phyloP scores from a whole-genome alignment of 768 basidiomycete genomes.

The Pisolithus orientalis region DNA sequence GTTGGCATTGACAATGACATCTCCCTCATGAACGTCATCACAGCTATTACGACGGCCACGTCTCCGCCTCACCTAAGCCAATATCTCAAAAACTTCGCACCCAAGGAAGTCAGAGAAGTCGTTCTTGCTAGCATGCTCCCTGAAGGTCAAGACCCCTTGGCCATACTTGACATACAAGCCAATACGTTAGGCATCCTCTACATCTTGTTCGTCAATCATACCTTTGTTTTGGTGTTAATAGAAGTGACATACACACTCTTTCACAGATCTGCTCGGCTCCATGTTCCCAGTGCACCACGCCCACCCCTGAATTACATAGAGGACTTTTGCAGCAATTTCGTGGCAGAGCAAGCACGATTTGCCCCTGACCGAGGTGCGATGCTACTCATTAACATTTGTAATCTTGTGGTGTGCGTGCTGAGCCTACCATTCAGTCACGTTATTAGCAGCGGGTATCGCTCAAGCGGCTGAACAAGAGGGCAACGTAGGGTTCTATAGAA shows the following conservation, averaged over 20 bases:
- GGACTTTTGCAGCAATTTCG: constrained; percentile 58
- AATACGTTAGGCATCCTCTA: constrained; percentile 66
- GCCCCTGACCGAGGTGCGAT: constrained; percentile 63
- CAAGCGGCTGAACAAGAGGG: constrained; percentile 41
- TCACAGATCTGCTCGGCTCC: constrained; percentile 55
- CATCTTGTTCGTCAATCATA: constrained; percentile 52
- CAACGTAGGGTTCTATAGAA: constrained; percentile 39
- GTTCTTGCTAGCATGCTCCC: constrained; percentile 48
- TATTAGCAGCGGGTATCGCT: constrained; percentile 59
- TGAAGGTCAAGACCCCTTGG: constrained; percentile 64
- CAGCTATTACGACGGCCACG: constrained; percentile 40
- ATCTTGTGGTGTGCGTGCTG: neutral
- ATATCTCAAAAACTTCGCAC: constrained; percentile 38
- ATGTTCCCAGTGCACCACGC: constrained; percentile 28
- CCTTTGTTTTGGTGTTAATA: neutral
- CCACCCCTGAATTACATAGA: constrained; percentile 40
- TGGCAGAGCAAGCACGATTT: constrained; percentile 54
- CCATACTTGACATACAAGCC: constrained; percentile 43
- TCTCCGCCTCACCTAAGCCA: constrained; percentile 35
- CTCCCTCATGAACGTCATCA: constrained; percentile 36
- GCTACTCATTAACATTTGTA: neutral
- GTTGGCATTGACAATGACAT: constrained; percentile 5
- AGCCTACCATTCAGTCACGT: constrained; percentile 41
- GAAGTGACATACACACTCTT: neutral
- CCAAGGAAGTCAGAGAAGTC: constrained; percentile 54